Evolutionary conservation across 192 early-diverging fungal species (phyloP).

Genomic region (Phlyctochytrium bullatum): DNA sequence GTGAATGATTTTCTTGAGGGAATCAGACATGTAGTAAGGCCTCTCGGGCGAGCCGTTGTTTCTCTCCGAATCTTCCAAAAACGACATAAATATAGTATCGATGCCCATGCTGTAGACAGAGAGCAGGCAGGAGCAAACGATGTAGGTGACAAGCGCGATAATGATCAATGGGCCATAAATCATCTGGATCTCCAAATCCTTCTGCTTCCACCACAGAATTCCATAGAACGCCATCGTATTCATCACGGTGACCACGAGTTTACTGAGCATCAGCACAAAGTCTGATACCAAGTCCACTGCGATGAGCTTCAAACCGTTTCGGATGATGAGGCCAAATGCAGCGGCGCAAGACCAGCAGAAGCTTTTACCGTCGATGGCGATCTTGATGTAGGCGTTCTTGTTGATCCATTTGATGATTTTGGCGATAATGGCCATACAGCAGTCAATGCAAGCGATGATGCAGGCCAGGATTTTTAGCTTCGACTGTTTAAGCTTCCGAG

Average conservation of each 20-base stretch:
- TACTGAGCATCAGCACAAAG: conserved; percentile 50
- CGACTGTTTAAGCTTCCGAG: conserved; percentile 32
- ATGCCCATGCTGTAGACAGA: conserved; percentile 50
- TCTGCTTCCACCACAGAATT: conserved; percentile 29
- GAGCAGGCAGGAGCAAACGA: conserved; percentile 46
- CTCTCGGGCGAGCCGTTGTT: conserved; percentile 49
- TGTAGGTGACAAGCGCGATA: conserved; percentile 36
- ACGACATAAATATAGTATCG: conserved; percentile 55
- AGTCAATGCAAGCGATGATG: conserved; percentile 24
- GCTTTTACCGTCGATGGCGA: conserved; percentile 48
- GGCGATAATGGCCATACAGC: conserved; percentile 41
- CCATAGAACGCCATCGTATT: conserved; percentile 23
- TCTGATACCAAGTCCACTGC: conserved; percentile 42
- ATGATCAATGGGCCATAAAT: conserved; percentile 25
- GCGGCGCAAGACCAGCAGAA: conserved; percentile 47
- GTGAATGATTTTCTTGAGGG: conserved; percentile 27
- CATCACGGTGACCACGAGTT: conserved; percentile 44
- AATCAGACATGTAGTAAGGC: conserved; percentile 51
- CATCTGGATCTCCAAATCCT: conserved; percentile 9
- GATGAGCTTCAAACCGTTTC: conserved; percentile 37
- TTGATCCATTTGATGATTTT: conserved; percentile 52
- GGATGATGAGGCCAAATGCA: conserved; percentile 40
- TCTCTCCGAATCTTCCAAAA: conserved; percentile 51
- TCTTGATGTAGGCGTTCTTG: conserved; percentile 58
- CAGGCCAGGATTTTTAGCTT: conserved; percentile 17